Evolutionary conservation across 2,329 filamentous ascomycete genomes (phyloP), one percentile per base, ranked within the genome.

Genomic region (Biscogniauxia mediterranea): DNA sequence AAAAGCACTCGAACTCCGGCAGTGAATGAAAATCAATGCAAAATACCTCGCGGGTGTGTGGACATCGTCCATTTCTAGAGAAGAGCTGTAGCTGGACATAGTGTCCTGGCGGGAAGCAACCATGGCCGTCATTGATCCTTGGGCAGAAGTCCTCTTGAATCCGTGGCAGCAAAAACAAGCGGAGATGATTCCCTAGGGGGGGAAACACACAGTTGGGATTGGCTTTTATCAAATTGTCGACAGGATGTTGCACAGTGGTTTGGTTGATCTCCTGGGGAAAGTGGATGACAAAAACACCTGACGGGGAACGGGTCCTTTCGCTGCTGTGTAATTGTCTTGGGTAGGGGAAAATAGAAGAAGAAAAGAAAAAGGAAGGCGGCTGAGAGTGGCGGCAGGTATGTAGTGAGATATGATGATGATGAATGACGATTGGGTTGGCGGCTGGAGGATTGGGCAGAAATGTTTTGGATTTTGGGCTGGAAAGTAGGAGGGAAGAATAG

Each of bases 31-130:
- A 80, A 80, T 79, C 81, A 84, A 78, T 73, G 73, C 74, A 79
- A 78, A 77, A 79, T 87, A 87, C 84, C 84, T 87, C 79, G 82
- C 80, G 73, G 85, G 81, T 72, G 82, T 83, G 73, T 84, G 80
- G 76, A 84, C 82, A 77, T 86, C 83, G 75, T 85, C 82, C 77
- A 85, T 80, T 73, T 85, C 82, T 76, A 80, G 73, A 70, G 79
- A 69, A 60, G 70, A 78, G 71, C 78, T 83, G 79, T 79, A 84
- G 76, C 79, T 79, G 73, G 83, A 78, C 83, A 85, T 85, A 56
- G 51, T 69, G 70, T 78, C 79, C 78, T 75, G 76, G 72, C 77
- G 79, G 69, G 80, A 72, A 74, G 79, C 74, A 74, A 79, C 75
- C 75, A 81, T 74, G 73, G 79, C 75, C 77, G 80, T 79, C 80